A percentile compares a stretch with the other conserved stretches of the same genome.
phyloP scores from a whole-genome alignment of 345 rosid genomes.

The Hibiscus syriacus region DNA sequence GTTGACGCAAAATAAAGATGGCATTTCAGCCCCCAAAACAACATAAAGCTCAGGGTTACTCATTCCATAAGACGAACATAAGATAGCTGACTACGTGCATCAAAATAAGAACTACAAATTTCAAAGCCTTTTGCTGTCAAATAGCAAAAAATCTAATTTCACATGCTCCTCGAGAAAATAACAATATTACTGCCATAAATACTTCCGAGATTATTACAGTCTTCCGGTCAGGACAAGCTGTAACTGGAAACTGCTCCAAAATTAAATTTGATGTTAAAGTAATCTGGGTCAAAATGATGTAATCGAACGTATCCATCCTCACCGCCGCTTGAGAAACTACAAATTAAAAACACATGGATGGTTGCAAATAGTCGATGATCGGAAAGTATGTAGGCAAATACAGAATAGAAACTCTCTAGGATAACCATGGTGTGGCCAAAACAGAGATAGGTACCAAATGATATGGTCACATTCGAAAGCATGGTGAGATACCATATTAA shows the following conservation, averaged over 20 bases:
- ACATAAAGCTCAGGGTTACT: neutral
- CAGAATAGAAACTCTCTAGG: neutral
- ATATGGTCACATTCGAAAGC: neutral
- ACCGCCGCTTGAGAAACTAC: constrained; percentile 92
- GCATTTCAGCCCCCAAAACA: neutral
- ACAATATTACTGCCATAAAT: neutral
- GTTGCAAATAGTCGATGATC: neutral
- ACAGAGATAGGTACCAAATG: neutral
- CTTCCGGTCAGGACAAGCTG: neutral
- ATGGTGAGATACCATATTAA: neutral
- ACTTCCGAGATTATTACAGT: neutral
- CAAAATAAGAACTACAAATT: neutral
- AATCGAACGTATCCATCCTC: constrained; percentile 94
- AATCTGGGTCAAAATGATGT: constrained; percentile 87
- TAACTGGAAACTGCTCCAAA: neutral
- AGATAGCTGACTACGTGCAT: neutral
- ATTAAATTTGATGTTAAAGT: constrained; percentile 67
- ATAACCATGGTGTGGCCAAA: neutral
- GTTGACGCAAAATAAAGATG: neutral
- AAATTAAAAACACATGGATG: neutral
- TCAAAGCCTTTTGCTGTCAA: neutral
- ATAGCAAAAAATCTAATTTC: neutral
- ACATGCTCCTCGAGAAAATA: neutral
- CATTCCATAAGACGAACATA: neutral
- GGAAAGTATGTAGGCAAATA: neutral